Conservation (phyloP, 2,329 filamentous ascomycete genomes). For the Aaosphaeria arxii region DNA sequence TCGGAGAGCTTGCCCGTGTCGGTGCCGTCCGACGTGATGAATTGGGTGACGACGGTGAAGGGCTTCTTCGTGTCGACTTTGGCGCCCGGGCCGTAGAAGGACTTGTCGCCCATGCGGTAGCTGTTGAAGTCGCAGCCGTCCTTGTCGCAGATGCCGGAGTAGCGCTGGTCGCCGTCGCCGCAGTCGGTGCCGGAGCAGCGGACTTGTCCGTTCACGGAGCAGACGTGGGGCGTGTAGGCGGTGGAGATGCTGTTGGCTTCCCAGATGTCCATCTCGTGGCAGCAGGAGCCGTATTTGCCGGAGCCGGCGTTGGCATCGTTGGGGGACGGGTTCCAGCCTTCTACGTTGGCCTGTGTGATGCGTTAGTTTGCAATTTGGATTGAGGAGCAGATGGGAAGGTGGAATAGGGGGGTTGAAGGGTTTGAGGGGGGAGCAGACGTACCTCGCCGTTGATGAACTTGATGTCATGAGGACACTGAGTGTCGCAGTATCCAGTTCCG, state of each 20-base stretch:
- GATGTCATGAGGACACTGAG: slow-evolving; percentile 26
- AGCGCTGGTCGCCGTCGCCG: slow-evolving; percentile 46
- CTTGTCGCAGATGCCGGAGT: slow-evolving; percentile 60
- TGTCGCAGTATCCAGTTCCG: slow-evolving; percentile 42
- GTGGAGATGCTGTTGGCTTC: slow-evolving; percentile 62
- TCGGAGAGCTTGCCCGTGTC: slow-evolving; percentile 37
- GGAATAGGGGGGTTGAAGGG: background rate
- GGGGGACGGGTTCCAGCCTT: slow-evolving; percentile 49
- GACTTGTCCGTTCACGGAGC: slow-evolving; percentile 46
- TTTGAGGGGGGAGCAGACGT: background rate
- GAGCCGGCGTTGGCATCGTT: slow-evolving; percentile 55
- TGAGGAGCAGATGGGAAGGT: background rate
- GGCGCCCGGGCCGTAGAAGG: slow-evolving; percentile 58
- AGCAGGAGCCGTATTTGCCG: slow-evolving; percentile 56
- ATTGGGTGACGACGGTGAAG: slow-evolving; percentile 48
- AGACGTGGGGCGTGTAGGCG: slow-evolving; percentile 62
- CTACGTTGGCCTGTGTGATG: slow-evolving; percentile 10
- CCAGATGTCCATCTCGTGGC: slow-evolving; percentile 65
- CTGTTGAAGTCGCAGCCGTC: slow-evolving; percentile 60
- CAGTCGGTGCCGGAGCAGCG: slow-evolving; percentile 48
- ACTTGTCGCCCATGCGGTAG: slow-evolving; percentile 60
- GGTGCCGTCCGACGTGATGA: slow-evolving; percentile 31
- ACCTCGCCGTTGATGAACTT: slow-evolving; percentile 46
- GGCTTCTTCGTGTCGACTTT: slow-evolving; percentile 34
- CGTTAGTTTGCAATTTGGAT: background rate